Conservation (phyloP, 2,329 filamentous ascomycete species). For the Penicillium oxalicum region DNA sequence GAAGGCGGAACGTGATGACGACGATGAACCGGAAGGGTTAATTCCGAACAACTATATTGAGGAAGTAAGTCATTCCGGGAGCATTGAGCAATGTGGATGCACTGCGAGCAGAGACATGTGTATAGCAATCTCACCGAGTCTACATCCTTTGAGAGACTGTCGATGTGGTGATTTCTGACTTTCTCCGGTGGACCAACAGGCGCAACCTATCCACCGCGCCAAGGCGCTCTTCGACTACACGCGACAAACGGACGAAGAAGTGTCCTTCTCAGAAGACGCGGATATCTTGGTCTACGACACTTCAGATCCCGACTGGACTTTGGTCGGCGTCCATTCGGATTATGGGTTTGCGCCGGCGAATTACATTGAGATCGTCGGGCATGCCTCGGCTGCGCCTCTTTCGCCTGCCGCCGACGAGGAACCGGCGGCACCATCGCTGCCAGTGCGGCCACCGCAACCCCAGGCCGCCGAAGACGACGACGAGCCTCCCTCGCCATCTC, state of each 20-base stretch:
- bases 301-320: slow-evolving; percentile 91
- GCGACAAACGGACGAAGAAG: slow-evolving; percentile 92
- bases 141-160: no score
- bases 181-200: slow-evolving; percentile 41
- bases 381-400: slow-evolving; percentile 22
- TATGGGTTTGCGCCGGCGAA: slow-evolving; percentile 94
- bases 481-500: slow-evolving; percentile 25
- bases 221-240: slow-evolving; percentile 98
- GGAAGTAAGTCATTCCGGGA: slow-evolving; percentile 54
- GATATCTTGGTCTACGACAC: slow-evolving; percentile 78
- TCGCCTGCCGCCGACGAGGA: slow-evolving; percentile 26
- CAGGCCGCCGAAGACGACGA: slow-evolving; percentile 23
- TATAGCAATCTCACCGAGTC: no score
- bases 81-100: no score
- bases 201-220: slow-evolving; percentile 61
- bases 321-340: slow-evolving; percentile 76
- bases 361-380: slow-evolving; percentile 72
- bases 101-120: no score
- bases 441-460: slow-evolving; percentile 23
- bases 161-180: neutral
- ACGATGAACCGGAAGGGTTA: slow-evolving; percentile 83
- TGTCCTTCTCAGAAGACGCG: slow-evolving; percentile 89
- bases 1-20: slow-evolving; percentile 73
- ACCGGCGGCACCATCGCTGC: slow-evolving; percentile 38
- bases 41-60: slow-evolving; percentile 94